Evolutionary conservation across 345 rosid species (phyloP).

Genomic region (Murraya paniculata): DNA sequence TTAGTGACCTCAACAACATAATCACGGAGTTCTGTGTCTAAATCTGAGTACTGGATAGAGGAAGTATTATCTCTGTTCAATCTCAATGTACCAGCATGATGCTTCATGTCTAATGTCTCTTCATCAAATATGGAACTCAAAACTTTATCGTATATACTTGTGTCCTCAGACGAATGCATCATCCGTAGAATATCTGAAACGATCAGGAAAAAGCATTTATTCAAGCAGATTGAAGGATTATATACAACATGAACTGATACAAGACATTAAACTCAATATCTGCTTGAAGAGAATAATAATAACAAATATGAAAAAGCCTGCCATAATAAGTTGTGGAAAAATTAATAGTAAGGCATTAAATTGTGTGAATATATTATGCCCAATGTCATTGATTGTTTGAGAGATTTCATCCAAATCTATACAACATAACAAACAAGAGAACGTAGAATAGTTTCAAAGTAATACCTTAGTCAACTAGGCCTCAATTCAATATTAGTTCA

Average conservation of each 20-base stretch:
- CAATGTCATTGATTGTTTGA: not conserved
- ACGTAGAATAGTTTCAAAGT: not conserved
- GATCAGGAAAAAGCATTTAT: slow-evolving; percentile 22
- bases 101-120: slow-evolving; percentile 56
- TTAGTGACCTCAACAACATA: slow-evolving; percentile 67
- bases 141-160: slow-evolving; percentile 80
- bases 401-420: not conserved
- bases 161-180: slow-evolving; percentile 88
- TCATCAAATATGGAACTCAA: slow-evolving; percentile 79
- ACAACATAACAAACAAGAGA: not conserved
- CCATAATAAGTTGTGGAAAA: not conserved
- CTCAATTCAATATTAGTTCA: not conserved
- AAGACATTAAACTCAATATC: slow-evolving; percentile 6
- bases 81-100: slow-evolving; percentile 35
- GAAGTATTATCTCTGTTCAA: slow-evolving; percentile 37
- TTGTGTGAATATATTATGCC: not conserved
- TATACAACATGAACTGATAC: not conserved
- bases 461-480: not conserved
- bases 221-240: slow-evolving; percentile 15
- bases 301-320: not conserved
- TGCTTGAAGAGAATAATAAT: not conserved
- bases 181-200: slow-evolving; percentile 71
- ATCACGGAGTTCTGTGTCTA: slow-evolving; percentile 77
- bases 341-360: not conserved
- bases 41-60: slow-evolving; percentile 52